Conservation (phyloP, 192 early-diverging fungal species). For the Haplosporangium gracile region DNA sequence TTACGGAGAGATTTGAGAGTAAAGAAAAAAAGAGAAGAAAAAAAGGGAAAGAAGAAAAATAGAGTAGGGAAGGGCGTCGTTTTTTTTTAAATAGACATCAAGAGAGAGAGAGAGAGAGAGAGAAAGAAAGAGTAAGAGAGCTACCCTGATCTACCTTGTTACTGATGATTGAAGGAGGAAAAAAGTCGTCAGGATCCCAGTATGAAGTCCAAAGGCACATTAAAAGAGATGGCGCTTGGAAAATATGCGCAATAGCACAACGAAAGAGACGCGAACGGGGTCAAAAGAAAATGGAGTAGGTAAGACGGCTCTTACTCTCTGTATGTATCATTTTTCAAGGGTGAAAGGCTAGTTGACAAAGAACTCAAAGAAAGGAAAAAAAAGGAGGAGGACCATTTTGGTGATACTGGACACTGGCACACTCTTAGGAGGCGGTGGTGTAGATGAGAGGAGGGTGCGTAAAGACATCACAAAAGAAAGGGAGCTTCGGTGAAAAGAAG, state of each 20-base stretch:
- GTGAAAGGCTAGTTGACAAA: constrained; percentile 10
- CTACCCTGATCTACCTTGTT: not conserved
- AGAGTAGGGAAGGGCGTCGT: not conserved
- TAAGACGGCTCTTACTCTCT: not conserved
- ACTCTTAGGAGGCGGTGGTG: not conserved
- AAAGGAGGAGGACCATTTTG: not conserved
- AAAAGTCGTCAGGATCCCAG: not conserved
- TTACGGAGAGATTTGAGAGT: not conserved
- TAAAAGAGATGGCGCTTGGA: not conserved
- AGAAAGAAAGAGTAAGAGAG: not conserved
- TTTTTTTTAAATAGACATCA: constrained; percentile 6
- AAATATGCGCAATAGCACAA: not conserved
- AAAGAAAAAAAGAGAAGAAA: not conserved
- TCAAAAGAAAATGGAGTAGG: not conserved
- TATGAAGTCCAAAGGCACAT: not conserved
- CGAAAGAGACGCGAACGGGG: not conserved
- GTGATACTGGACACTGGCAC: not conserved
- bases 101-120: not conserved
- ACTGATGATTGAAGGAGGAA: not conserved
- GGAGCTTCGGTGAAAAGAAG: not conserved
- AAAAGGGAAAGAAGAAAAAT: not conserved
- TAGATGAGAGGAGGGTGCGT: not conserved
- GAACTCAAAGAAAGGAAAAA: not conserved
- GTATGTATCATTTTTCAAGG: constrained; percentile 1
- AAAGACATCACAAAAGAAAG: not conserved